phyloP scores from a whole-genome alignment of 768 basidiomycete genomes.

The Solioccasus polychromus region DNA sequence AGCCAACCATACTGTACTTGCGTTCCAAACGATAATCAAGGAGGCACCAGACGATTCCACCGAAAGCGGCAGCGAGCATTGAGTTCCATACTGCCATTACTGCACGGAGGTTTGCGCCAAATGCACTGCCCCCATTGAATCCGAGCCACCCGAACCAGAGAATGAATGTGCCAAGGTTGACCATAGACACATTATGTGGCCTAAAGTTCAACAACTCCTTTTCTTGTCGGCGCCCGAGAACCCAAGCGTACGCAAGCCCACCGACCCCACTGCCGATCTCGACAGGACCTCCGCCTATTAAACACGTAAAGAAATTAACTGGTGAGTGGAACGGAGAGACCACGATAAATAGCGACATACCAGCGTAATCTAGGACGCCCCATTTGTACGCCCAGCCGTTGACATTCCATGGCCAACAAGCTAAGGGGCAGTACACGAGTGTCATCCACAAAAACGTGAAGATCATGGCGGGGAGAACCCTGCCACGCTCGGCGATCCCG shows the following conservation, averaged over 20 bases:
- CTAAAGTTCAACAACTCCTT: constrained; percentile 75
- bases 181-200: constrained; percentile 84
- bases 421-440: constrained; percentile 83
- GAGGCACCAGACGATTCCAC: constrained; percentile 79
- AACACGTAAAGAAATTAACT: not conserved
- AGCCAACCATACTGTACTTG: constrained; percentile 87
- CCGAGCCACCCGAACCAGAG: constrained; percentile 88
- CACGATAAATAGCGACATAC: constrained; percentile 34
- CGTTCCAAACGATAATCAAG: constrained; percentile 77
- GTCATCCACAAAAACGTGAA: constrained; percentile 85
- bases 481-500: constrained; percentile 82
- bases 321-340: not conserved
- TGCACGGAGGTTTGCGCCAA: constrained; percentile 84
- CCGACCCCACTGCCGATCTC: constrained; percentile 85
- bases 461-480: constrained; percentile 77
- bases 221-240: constrained; percentile 78
- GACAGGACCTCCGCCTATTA: constrained; percentile 77
- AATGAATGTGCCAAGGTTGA: constrained; percentile 79
- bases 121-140: constrained; percentile 91
- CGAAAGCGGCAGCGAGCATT: constrained; percentile 81
- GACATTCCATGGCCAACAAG: constrained; percentile 78
- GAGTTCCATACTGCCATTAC: constrained; percentile 86
- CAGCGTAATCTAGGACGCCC: constrained; percentile 88
- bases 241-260: constrained; percentile 83
- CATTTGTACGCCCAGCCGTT: constrained; percentile 85